Percentiles rank a stretch among this genome's conserved stretches.
Conservation (phyloP, 192 early-diverging fungal species). For the Pilaira anomala region DNA sequence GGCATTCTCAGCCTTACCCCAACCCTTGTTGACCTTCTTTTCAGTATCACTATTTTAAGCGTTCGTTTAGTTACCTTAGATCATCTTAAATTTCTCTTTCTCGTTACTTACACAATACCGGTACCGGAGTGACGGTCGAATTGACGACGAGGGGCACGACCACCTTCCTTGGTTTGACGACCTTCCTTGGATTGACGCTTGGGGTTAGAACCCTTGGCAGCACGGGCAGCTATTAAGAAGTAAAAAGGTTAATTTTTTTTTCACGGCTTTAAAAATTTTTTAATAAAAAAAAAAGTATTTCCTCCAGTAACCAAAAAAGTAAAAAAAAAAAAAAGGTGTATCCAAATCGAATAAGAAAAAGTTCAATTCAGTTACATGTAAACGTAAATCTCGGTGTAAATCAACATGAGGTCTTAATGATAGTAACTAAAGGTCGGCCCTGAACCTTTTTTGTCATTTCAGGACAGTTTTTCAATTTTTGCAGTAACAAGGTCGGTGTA, state of each 20-base stretch:
- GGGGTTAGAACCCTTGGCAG: slow-evolving; percentile 42
- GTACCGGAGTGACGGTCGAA: slow-evolving; percentile 86
- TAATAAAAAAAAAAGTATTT: too few relatives aligned
- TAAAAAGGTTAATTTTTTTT: slow-evolving; percentile 3
- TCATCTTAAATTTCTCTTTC: not conserved
- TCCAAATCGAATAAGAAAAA: too few relatives aligned
- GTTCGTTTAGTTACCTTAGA: not conserved
- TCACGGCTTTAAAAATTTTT: not conserved
- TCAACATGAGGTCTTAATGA: too few relatives aligned
- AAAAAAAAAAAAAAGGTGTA: too few relatives aligned
- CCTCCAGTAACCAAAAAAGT: too few relatives aligned
- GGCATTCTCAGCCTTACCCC: slow-evolving; percentile 66
- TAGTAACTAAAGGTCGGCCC: too few relatives aligned
- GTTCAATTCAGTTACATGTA: too few relatives aligned
- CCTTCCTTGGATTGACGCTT: slow-evolving; percentile 40
- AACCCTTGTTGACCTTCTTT: slow-evolving; percentile 89
- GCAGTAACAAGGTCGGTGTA: too few relatives aligned
- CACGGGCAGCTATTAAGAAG: slow-evolving; percentile 23
- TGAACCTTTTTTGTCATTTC: too few relatives aligned
- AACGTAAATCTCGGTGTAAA: too few relatives aligned
- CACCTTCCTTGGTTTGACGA: slow-evolving; percentile 27
- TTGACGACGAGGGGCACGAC: slow-evolving; percentile 59
- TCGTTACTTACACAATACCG: slow-evolving; percentile 50
- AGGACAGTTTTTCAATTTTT: not conserved
- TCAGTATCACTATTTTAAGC: slow-evolving; percentile 58